A percentile compares a stretch with the other conserved stretches of the same genome.
Conservation (phyloP, 768 basidiomycete species). For the Leccinum incarnatum region DNA sequence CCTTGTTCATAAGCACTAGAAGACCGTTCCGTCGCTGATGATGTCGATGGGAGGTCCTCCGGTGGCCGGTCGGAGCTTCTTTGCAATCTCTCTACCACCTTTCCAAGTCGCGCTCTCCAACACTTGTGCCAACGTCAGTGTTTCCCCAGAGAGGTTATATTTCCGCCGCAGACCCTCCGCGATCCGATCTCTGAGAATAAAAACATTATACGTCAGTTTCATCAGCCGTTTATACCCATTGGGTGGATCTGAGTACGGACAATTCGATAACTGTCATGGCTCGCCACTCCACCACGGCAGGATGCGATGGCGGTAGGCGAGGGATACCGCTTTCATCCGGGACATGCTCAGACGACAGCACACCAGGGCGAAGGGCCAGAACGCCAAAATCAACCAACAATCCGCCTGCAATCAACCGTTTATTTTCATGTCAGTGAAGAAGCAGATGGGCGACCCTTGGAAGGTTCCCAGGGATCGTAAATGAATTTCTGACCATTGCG, state of each 20-base stretch:
- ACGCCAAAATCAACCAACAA: constrained; percentile 84
- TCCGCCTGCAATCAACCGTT: constrained; percentile 54
- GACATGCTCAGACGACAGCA: constrained; percentile 48
- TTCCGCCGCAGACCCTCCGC: constrained; percentile 64
- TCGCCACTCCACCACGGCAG: constrained; percentile 94
- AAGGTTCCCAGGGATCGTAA: background rate
- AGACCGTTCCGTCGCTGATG: constrained; percentile 81
- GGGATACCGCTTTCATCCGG: constrained; percentile 47
- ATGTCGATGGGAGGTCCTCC: constrained; percentile 88
- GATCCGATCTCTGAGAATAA: constrained; percentile 70
- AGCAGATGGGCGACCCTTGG: background rate
- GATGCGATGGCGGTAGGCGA: constrained; percentile 69
- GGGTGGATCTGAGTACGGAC: constrained; percentile 42
- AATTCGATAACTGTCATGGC: constrained; percentile 93
- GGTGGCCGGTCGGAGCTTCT: constrained; percentile 62
- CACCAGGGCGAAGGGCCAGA: constrained; percentile 59
- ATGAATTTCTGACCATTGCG: constrained; percentile 59
- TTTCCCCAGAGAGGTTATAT: constrained; percentile 46
- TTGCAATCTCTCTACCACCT: constrained; percentile 91
- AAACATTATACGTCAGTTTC: constrained; percentile 4
- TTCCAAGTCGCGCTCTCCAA: constrained; percentile 97
- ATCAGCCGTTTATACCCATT: background rate
- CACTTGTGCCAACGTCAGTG: constrained; percentile 80
- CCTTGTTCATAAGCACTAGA: constrained; percentile 36
- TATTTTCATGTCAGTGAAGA: background rate